These are phyloP conservation scores for Diaporthe batatas DNA, from an alignment of 2,329 filamentous ascomycete genomes.

Conservation along the genomic window DNA sequence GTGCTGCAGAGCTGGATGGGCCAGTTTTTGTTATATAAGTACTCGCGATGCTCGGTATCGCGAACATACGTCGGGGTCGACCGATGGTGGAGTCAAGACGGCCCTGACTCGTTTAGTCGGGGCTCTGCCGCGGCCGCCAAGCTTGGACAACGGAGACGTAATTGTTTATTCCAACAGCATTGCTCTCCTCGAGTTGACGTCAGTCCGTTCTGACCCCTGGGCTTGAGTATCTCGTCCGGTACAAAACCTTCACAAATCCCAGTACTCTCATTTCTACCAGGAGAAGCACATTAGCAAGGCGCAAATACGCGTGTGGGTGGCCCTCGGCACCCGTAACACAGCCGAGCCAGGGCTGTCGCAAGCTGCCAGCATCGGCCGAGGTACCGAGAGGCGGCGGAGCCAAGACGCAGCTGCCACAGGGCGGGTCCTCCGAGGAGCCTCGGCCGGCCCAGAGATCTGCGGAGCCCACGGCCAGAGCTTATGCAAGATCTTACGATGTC, in stretches of 20 bases:
- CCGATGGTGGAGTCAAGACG: conserved; percentile 17
- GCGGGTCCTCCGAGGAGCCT: conserved; percentile 31
- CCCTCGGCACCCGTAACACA: neutral
- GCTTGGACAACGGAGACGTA: neutral
- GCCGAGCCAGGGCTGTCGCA: neutral
- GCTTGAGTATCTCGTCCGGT: neutral
- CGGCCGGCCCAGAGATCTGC: conserved; percentile 16
- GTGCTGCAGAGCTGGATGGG: neutral
- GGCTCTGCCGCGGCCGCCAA: conserved; percentile 22
- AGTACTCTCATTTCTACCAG: too few relatives aligned
- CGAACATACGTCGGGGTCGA: neutral
- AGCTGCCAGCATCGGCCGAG: conserved; percentile 17
- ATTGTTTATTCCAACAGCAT: neutral
- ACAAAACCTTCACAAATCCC: neutral
- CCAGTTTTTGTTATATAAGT: neutral
- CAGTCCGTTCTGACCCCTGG: neutral
- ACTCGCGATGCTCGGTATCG: neutral
- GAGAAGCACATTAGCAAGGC: too few relatives aligned
- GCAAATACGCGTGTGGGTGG: neutral
- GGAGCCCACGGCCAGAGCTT: neutral
- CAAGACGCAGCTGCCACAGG: conserved; percentile 8
- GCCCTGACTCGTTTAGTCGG: conserved; percentile 22
- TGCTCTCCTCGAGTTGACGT: neutral
- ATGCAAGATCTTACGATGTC: conserved; percentile 29
- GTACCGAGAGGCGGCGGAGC: conserved; percentile 15